Percentiles rank a stretch among this genome's conserved stretches.
These are phyloP conservation scores for Verticillium nonalfalfae DNA, from an alignment of 2,329 filamentous ascomycete genomes.

Conservation along the genomic window DNA sequence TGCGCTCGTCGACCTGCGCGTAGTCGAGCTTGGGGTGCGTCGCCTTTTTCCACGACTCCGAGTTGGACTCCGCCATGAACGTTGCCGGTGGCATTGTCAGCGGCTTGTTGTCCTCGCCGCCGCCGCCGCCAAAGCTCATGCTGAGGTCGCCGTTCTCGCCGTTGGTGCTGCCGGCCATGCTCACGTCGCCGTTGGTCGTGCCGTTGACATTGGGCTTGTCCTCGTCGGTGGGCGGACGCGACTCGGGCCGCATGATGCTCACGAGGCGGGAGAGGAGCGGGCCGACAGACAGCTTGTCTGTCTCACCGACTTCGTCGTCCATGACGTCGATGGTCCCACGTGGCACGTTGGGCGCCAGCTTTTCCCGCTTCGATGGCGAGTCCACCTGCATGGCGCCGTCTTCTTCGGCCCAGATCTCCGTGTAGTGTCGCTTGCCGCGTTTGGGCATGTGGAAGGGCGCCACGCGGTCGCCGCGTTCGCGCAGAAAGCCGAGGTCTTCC, in stretches of 20 bases:
- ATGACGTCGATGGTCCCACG: slow-evolving; percentile 82
- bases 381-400: slow-evolving; percentile 76
- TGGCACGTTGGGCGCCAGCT: slow-evolving; percentile 71
- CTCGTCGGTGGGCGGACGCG: slow-evolving; percentile 48
- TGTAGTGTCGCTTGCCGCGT: slow-evolving; percentile 79
- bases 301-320: slow-evolving; percentile 79
- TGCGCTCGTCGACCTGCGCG: slow-evolving; percentile 77
- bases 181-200: slow-evolving; percentile 45
- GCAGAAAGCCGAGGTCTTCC: slow-evolving; percentile 87
- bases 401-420: slow-evolving; percentile 89
- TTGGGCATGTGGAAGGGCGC: slow-evolving; percentile 81
- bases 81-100: slow-evolving; percentile 59
- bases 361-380: slow-evolving; percentile 54
- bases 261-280: slow-evolving; percentile 80
- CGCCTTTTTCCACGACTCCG: slow-evolving; percentile 73
- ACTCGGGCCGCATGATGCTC: slow-evolving; percentile 73
- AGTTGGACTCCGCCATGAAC: slow-evolving; percentile 69
- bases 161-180: slow-evolving; percentile 40
- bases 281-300: slow-evolving; percentile 81
- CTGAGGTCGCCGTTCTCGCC: slow-evolving; percentile 22
- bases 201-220: slow-evolving; percentile 50
- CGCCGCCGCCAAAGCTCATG: slow-evolving; percentile 13
- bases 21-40: slow-evolving; percentile 75
- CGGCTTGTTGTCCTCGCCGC: slow-evolving; percentile 24
- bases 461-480: slow-evolving; percentile 80